A percentile compares a stretch with the other conserved stretches of the same genome.
These are phyloP conservation scores for Drechslerella dactyloides DNA, from an alignment of 2,329 filamentous ascomycete genomes.

Conservation along the genomic window DNA sequence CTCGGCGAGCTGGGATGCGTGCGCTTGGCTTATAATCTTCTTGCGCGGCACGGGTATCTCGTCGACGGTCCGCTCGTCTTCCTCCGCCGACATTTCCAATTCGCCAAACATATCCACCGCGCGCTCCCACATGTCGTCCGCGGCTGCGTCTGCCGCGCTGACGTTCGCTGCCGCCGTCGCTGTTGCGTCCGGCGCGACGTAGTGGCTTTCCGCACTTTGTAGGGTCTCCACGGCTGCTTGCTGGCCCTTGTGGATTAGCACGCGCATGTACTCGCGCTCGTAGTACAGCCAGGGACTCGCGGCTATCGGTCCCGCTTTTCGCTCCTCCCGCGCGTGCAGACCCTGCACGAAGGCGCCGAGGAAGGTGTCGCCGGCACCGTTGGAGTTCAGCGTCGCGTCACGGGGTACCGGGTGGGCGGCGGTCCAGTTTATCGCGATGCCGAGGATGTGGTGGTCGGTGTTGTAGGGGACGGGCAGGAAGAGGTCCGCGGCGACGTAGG, in stretches of 20 bases:
- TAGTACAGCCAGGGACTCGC: slow-evolving; percentile 23
- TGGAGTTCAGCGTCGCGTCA: slow-evolving; percentile 6
- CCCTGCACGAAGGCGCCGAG: slow-evolving; percentile 25
- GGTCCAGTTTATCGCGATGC: slow-evolving; percentile 21
- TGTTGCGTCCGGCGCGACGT: background rate
- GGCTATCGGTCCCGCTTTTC: background rate
- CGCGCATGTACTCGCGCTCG: slow-evolving; percentile 6
- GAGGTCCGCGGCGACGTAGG: background rate
- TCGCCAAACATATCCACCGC: background rate
- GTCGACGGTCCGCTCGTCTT: background rate
- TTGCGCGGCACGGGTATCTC: background rate
- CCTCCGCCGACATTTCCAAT: background rate
- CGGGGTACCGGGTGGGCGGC: background rate
- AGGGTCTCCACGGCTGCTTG: slow-evolving; percentile 5
- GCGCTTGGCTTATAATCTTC: too few species aligned
- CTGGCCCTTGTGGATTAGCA: slow-evolving; percentile 10
- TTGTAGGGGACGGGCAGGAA: slow-evolving; percentile 14
- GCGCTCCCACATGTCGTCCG: slow-evolving; percentile 4
- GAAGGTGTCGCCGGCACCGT: slow-evolving; percentile 43
- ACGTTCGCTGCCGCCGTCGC: background rate
- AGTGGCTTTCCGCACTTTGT: slow-evolving; percentile 15
- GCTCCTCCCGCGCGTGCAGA: background rate
- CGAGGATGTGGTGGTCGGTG: slow-evolving; percentile 2
- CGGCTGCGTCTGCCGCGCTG: background rate
- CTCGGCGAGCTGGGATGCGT: background rate